phyloP scores from a whole-genome alignment of 169 alveolate genomes.

The Plasmodium sp. region DNA sequence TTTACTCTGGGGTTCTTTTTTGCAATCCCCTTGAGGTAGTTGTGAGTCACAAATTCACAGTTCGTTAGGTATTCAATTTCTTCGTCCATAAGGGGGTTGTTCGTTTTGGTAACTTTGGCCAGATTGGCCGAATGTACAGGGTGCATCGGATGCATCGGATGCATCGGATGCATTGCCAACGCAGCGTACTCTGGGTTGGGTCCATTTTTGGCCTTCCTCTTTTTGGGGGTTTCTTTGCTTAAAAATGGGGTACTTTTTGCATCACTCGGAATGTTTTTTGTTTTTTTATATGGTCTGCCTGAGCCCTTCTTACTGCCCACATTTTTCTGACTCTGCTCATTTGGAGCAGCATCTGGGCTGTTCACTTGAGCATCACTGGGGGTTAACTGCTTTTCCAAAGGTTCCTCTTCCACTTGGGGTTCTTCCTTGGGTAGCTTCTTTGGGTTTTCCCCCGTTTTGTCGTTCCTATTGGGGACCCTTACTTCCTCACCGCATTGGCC shows the following conservation, averaged over 20 bases:
- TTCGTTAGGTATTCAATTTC: not conserved
- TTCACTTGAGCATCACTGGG: not conserved
- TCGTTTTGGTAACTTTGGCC: not conserved
- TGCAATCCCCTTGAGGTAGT: not conserved
- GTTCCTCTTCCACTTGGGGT: not conserved
- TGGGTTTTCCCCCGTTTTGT: not conserved
- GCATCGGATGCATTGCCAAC: not conserved
- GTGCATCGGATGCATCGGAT: not conserved
- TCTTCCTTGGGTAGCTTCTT: not conserved
- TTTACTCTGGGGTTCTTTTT: not conserved
- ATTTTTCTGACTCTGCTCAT: not conserved
- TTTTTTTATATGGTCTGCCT: not conserved
- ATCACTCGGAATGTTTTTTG: not conserved
- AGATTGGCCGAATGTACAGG: not conserved
- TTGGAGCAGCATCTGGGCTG: not conserved
- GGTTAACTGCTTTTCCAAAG: not conserved
- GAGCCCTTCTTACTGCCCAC: not conserved
- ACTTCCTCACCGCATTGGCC: not conserved
- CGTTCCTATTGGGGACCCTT: not conserved
- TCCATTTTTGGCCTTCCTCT: not conserved
- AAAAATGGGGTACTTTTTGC: not conserved
- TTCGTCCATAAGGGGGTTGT: not conserved
- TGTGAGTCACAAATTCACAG: not conserved
- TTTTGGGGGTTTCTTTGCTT: slow-evolving; percentile 2
- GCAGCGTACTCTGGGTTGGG: not conserved